Evolutionary conservation across 2,329 filamentous ascomycete species (phyloP).

Genomic region (Colletotrichum phormii): DNA sequence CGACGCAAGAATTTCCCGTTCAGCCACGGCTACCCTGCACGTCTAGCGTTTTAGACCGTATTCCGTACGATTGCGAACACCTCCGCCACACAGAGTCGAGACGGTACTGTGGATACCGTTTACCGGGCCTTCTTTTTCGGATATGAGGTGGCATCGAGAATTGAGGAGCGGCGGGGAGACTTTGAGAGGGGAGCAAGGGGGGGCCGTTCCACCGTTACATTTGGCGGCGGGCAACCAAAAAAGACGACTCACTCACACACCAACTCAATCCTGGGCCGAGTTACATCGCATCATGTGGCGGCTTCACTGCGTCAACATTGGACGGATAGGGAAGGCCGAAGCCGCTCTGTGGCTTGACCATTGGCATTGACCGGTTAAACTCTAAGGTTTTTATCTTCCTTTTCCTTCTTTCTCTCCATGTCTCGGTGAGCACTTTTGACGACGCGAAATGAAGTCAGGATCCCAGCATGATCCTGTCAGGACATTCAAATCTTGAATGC

Average conservation of each 20-base stretch:
- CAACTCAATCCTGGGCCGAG: conserved; percentile 8
- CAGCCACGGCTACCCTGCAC: conserved; percentile 5
- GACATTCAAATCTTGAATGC: neutral
- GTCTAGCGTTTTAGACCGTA: conserved; percentile 7
- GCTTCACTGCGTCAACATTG: conserved; percentile 24
- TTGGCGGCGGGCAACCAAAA: conserved; percentile 16
- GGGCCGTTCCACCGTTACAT: conserved; percentile 36
- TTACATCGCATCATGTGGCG: conserved; percentile 34
- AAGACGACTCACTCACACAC: neutral
- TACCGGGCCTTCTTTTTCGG: neutral
- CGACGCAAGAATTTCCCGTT: conserved; percentile 18
- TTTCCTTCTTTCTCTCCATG: neutral
- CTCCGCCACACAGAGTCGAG: neutral
- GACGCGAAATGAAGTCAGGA: conserved; percentile 16
- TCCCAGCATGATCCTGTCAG: conserved; percentile 28
- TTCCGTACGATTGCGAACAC: neutral
- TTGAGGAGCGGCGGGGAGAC: neutral
- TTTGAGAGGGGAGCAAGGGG: conserved; percentile 11
- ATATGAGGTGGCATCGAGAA: neutral
- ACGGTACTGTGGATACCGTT: conserved; percentile 22
- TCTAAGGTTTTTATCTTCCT: neutral
- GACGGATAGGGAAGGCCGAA: conserved; percentile 11
- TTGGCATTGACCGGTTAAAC: neutral
- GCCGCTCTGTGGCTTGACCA: conserved; percentile 26
- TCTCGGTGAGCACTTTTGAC: conserved; percentile 10